Evolutionary conservation across 2,329 filamentous ascomycete species (phyloP).

Genomic region (Hawksworthiomyces lignivorus): DNA sequence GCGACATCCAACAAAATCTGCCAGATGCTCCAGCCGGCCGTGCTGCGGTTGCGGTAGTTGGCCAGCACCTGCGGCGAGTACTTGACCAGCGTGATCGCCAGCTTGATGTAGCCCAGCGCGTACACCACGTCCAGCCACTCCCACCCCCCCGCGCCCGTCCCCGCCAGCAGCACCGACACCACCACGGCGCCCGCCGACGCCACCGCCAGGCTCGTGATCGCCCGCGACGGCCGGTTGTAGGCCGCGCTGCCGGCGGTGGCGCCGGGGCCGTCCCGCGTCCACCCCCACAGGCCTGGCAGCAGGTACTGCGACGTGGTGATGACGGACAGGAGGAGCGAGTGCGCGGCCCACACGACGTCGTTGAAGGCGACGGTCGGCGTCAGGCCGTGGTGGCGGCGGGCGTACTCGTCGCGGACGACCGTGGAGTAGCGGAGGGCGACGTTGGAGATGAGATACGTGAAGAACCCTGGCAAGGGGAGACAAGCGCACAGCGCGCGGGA

Average conservation of each 20-base stretch:
- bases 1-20: conserved; percentile 78
- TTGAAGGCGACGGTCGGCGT: conserved; percentile 82
- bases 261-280: not conserved
- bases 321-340: conserved; percentile 65
- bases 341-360: conserved; percentile 79
- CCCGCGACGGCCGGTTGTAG: conserved; percentile 47
- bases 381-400: conserved; percentile 64
- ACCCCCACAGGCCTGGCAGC: conserved; percentile 65
- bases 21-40: conserved; percentile 77
- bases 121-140: conserved; percentile 57
- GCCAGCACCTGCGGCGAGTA: conserved; percentile 80
- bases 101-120: conserved; percentile 78
- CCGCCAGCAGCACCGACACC: conserved; percentile 28
- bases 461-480: conserved; percentile 56
- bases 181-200: conserved; percentile 47
- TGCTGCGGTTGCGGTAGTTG: conserved; percentile 81
- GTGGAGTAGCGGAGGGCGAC: conserved; percentile 70
- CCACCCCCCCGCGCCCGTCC: conserved; percentile 29
- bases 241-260: conserved; percentile 32
- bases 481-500: too few relatives aligned
- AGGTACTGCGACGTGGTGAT: conserved; percentile 75
- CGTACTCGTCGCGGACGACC: conserved; percentile 73
- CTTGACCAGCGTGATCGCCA: conserved; percentile 82
- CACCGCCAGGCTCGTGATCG: conserved; percentile 61
- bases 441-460: conserved; percentile 69